phyloP scores from a whole-genome alignment of 345 rosid species.

The Aquilaria sinensis region DNA sequence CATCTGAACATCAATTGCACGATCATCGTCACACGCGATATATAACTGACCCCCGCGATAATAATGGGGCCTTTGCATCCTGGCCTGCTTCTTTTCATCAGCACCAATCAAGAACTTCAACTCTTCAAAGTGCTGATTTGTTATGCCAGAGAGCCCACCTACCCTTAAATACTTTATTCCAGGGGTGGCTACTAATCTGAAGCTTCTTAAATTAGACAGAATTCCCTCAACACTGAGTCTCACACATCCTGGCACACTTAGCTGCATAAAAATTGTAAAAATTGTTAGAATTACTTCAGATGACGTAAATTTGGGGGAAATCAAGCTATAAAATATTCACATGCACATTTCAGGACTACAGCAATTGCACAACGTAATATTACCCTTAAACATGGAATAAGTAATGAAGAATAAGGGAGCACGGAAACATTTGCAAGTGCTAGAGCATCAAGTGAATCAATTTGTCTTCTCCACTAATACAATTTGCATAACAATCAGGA shows the following conservation, averaged over 20 bases:
- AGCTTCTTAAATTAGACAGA: constrained; percentile 8
- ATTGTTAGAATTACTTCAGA: background rate
- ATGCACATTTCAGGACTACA: background rate
- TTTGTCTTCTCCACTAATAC: background rate
- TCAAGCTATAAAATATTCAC: background rate
- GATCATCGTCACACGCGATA: constrained; percentile 12
- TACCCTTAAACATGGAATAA: background rate
- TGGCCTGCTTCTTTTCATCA: background rate
- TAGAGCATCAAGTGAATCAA: background rate
- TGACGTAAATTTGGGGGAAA: background rate
- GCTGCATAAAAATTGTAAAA: constrained; percentile 6
- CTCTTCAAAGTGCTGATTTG: constrained; percentile 9
- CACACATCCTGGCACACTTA: constrained; percentile 17
- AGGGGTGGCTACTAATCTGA: background rate
- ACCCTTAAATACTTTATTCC: constrained; percentile 14
- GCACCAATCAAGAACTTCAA: constrained; percentile 13
- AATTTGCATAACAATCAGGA: no score
- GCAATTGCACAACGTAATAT: background rate
- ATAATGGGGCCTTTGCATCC: constrained; percentile 1
- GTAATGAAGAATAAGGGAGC: background rate
- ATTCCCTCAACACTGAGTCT: constrained; percentile 14
- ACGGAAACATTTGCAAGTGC: background rate
- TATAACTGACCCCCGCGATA: background rate
- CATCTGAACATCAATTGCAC: constrained; percentile 10
- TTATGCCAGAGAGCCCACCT: constrained; percentile 4